Percentiles rank a stretch among this genome's conserved stretches.
Conservation (phyloP, 2,329 filamentous ascomycete species). For the Biscogniauxia sp. region DNA sequence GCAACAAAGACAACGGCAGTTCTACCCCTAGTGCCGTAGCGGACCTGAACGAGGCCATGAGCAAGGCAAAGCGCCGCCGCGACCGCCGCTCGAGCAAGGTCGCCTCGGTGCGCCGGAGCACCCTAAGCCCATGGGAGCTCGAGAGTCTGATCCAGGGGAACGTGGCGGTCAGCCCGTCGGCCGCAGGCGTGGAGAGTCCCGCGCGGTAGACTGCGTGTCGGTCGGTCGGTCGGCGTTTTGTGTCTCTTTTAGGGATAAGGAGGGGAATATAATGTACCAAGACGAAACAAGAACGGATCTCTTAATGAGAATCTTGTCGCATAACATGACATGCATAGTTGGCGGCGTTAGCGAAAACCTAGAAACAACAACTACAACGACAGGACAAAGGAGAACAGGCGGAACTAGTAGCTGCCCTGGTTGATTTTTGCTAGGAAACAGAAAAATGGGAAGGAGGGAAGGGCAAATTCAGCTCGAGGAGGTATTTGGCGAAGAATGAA, state of each 20-base stretch:
- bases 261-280: too few relatives aligned
- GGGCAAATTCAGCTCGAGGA: neutral
- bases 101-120: slow-evolving; percentile 67
- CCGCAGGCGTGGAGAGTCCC: slow-evolving; percentile 12
- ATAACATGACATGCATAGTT: neutral
- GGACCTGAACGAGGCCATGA: slow-evolving; percentile 4
- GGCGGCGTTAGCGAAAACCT: neutral
- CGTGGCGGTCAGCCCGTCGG: slow-evolving; percentile 24
- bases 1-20: slow-evolving; percentile 1
- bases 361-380: neutral
- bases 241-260: neutral
- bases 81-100: slow-evolving; percentile 53
- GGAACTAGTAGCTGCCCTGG: too few relatives aligned
- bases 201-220: slow-evolving; percentile 6
- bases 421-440: neutral
- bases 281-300: too few relatives aligned
- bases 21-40: neutral
- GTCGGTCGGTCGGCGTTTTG: neutral
- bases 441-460: neutral
- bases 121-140: slow-evolving; percentile 72
- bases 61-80: slow-evolving; percentile 45
- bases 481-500: too few relatives aligned
- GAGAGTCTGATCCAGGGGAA: slow-evolving; percentile 62
- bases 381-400: too few relatives aligned
- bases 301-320: too few relatives aligned